Percentiles rank a stretch among this genome's conserved stretches.
These are phyloP conservation scores for Hypoxylon perforatum DNA, from an alignment of 495 filamentous ascomycete genomes.

Conservation along the genomic window DNA sequence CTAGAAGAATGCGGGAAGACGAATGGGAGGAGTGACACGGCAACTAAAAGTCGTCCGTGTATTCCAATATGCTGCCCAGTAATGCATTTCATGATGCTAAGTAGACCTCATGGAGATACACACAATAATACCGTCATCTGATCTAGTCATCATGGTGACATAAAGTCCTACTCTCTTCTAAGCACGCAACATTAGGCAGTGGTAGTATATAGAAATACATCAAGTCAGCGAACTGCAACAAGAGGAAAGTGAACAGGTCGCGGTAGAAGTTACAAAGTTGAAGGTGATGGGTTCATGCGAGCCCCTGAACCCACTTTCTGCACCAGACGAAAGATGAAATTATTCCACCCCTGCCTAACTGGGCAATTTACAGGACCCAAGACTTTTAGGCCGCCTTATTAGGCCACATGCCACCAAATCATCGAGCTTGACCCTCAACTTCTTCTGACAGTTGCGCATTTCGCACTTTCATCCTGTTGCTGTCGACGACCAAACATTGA, in stretches of 20 bases:
- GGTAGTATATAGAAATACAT: no score
- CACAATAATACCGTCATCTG: neutral
- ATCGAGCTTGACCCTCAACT: constrained; percentile 12
- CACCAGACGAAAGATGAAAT: constrained; percentile 14
- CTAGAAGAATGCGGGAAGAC: neutral
- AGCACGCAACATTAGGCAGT: no score
- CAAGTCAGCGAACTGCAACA: neutral
- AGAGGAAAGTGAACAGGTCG: constrained; percentile 14
- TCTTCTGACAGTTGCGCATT: constrained; percentile 1
- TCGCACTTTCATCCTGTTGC: neutral
- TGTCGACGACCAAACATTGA: neutral
- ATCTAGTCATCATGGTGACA: no score
- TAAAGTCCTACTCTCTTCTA: no score
- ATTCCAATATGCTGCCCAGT: neutral
- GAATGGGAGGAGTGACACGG: neutral
- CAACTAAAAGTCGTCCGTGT: neutral
- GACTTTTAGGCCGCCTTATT: constrained; percentile 32
- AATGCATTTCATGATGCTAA: neutral
- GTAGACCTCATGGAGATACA: neutral
- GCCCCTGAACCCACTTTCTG: constrained; percentile 37
- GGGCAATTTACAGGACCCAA: constrained; percentile 40
- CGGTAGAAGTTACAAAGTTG: constrained; percentile 28
- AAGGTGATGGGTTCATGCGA: constrained; percentile 35
- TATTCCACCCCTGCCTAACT: constrained; percentile 23
- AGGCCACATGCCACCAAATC: constrained; percentile 39